These are phyloP conservation scores for Claviceps sp. DNA, from an alignment of 2,329 filamentous ascomycete genomes.

Conservation along the genomic window DNA sequence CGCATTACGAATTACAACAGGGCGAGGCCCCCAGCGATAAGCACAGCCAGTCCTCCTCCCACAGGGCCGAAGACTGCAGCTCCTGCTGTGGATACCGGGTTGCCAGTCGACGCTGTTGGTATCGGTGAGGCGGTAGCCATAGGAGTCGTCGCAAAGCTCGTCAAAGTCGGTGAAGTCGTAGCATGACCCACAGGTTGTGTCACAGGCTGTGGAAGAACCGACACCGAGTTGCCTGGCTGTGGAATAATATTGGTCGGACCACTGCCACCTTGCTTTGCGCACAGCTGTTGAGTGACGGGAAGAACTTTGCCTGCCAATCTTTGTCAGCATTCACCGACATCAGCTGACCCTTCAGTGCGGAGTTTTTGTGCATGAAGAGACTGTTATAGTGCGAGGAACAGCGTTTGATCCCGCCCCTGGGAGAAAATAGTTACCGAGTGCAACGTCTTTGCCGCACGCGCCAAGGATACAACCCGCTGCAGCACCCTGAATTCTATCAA, in stretches of 20 bases:
- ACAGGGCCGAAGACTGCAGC: background rate
- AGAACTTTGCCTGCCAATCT: slow-evolving; percentile 16
- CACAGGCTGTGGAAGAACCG: background rate
- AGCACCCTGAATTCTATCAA: slow-evolving; percentile 12
- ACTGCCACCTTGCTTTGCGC: slow-evolving; percentile 3
- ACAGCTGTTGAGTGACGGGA: slow-evolving; percentile 16
- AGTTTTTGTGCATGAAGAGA: too few species aligned
- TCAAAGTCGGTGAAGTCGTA: background rate
- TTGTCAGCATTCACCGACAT: background rate
- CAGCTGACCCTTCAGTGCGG: slow-evolving; percentile 5
- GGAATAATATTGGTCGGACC: background rate
- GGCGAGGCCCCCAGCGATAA: background rate
- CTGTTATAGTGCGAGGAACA: too few species aligned
- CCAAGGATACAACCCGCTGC: slow-evolving; percentile 17
- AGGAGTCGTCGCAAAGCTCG: background rate
- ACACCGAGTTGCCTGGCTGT: background rate
- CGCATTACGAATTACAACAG: background rate
- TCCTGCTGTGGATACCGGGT: background rate
- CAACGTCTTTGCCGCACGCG: slow-evolving; percentile 16
- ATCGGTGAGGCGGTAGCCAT: background rate
- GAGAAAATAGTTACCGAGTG: slow-evolving; percentile 13
- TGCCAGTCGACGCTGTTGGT: background rate
- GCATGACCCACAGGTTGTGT: background rate
- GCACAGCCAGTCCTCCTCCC: background rate
- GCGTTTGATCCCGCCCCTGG: too few species aligned